Conservation (phyloP, 139 green algal genomes). For the Chlorella vulgaris region DNA sequence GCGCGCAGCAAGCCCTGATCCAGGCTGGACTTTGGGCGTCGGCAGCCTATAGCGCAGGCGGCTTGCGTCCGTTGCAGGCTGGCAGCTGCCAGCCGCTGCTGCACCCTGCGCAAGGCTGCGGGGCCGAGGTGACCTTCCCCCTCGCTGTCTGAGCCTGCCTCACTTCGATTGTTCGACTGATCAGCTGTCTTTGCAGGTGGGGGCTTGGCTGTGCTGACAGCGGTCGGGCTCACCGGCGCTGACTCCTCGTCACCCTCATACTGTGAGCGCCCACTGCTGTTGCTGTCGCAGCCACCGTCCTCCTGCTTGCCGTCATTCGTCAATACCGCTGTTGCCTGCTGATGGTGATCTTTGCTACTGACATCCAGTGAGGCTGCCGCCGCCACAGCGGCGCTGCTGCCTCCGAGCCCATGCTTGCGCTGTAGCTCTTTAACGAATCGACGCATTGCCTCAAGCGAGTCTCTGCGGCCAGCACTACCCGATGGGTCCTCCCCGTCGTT, state of each 20-base stretch:
- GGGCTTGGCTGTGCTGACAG: too few relatives aligned
- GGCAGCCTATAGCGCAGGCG: too few relatives aligned
- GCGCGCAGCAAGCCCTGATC: not conserved
- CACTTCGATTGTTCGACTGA: too few relatives aligned
- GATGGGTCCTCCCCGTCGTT: too few relatives aligned
- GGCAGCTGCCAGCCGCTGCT: not conserved
- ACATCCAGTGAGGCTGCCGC: not conserved
- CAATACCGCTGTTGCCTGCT: not conserved
- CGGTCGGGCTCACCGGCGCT: not conserved
- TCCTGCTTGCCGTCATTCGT: too few relatives aligned
- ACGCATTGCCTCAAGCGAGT: slow-evolving; percentile 4
- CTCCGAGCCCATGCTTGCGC: not conserved
- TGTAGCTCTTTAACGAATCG: slow-evolving; percentile 9
- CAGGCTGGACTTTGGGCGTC: too few relatives aligned
- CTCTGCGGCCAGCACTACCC: not conserved
- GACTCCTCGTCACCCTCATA: not conserved
- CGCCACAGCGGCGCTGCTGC: too few relatives aligned
- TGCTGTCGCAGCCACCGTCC: not conserved
- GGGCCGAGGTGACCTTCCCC: slow-evolving; percentile 15
- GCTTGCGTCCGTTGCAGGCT: too few relatives aligned
- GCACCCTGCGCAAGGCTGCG: not conserved
- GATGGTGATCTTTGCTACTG: not conserved
- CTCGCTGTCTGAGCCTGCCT: slow-evolving; percentile 14
- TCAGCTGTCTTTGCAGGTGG: too few relatives aligned
- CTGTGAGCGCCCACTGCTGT: not conserved